A percentile compares a stretch with the other conserved stretches of the same genome.
These are phyloP conservation scores for Polytrichum formosum DNA, from an alignment of 225 moss, liverwort and hornwort species.

Conservation along the genomic window DNA sequence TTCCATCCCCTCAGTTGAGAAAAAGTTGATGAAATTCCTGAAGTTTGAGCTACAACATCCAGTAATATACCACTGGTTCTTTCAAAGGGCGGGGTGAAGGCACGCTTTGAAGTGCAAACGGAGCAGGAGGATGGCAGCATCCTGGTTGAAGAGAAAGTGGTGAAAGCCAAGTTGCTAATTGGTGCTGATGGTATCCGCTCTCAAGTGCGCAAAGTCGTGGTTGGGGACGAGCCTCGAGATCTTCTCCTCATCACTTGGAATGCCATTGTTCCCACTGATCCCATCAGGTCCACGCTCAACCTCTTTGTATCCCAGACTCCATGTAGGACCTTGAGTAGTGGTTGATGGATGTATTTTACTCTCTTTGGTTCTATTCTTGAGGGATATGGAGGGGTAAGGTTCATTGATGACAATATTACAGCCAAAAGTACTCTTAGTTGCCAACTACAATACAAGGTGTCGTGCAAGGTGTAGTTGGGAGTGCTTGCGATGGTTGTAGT, in stretches of 20 bases:
- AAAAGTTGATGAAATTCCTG: background rate
- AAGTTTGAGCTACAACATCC: background rate
- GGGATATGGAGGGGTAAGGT: too few species aligned
- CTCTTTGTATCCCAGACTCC: background rate
- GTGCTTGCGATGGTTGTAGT: too few species aligned
- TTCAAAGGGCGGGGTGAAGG: constrained; percentile 41
- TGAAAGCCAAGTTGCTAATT: constrained; percentile 48
- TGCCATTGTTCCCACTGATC: constrained; percentile 37
- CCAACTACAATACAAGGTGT: too few species aligned
- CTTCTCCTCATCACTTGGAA: constrained; percentile 54
- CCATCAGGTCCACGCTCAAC: constrained; percentile 19
- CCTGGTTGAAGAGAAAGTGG: constrained; percentile 11
- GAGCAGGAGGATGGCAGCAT: constrained; percentile 18
- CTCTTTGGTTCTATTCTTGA: too few species aligned
- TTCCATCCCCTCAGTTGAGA: background rate
- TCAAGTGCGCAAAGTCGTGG: constrained; percentile 44
- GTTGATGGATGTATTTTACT: background rate
- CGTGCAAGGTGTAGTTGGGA: too few species aligned
- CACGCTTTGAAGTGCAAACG: constrained; percentile 29
- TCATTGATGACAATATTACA: too few species aligned
- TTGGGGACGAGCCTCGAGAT: constrained; percentile 49
- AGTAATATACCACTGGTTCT: too few species aligned
- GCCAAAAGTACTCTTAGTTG: too few species aligned
- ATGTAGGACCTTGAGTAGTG: background rate
- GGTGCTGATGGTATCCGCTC: constrained; percentile 58